A percentile compares a stretch with the other conserved stretches of the same genome.
These are phyloP conservation scores for Primulina eburnea DNA, from an alignment of 257 asterid genomes.

Conservation along the genomic window DNA sequence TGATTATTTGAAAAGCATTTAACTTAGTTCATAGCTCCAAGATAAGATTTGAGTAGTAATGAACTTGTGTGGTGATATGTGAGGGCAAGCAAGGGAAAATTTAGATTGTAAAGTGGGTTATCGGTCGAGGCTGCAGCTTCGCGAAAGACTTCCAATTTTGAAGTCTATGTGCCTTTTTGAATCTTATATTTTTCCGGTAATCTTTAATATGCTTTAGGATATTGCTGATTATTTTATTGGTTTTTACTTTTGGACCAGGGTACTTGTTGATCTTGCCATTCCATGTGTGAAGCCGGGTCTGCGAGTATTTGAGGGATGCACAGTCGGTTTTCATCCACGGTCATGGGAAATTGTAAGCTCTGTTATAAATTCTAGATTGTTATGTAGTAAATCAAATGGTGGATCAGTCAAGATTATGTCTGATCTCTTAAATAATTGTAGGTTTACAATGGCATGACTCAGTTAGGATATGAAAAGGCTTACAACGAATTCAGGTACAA, in stretches of 20 bases:
- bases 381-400: conserved; percentile 20
- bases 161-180: not conserved
- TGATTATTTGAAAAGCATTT: not conserved
- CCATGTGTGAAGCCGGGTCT: conserved; percentile 77
- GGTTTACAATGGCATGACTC: conserved; percentile 96
- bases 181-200: conserved; percentile 5
- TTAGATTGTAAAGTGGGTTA: conserved; percentile 7
- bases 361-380: conserved; percentile 23
- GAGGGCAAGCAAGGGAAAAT: conserved; percentile 8
- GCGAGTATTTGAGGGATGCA: conserved; percentile 89
- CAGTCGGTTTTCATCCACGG: conserved; percentile 93
- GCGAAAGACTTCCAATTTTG: not conserved
- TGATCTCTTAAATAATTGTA: conserved; percentile 30
- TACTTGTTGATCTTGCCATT: conserved; percentile 79
- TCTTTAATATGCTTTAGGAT: not conserved
- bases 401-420: conserved; percentile 8
- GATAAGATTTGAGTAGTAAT: conserved; percentile 1
- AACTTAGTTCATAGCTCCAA: not conserved
- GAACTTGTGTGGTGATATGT: conserved; percentile 14
- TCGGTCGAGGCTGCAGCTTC: not conserved
- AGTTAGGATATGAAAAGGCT: conserved; percentile 80
- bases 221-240: conserved; percentile 22
- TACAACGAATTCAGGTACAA: conserved; percentile 70
- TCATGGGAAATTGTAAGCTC: conserved; percentile 80
- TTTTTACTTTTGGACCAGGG: conserved; percentile 49